Percentiles rank a stretch among this genome's conserved stretches.
phyloP scores from a whole-genome alignment of 73 alveolate genomes.

The Durusdinium trenchii region DNA sequence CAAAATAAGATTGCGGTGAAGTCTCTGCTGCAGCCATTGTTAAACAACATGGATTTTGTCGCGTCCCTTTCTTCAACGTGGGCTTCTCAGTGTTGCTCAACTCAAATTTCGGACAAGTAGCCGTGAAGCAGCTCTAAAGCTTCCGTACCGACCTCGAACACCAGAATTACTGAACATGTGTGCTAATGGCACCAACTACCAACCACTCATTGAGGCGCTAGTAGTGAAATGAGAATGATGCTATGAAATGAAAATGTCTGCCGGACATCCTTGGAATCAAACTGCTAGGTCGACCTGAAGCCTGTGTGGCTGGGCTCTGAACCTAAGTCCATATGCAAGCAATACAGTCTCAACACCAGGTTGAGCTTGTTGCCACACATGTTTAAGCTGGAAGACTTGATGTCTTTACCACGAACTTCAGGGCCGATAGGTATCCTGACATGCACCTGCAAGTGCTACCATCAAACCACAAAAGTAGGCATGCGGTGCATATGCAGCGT shows the following conservation, averaged over 20 bases:
- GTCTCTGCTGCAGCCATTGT: too few relatives aligned
- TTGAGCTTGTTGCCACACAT: background rate
- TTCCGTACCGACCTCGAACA: conserved; percentile 32
- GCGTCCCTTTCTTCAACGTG: too few relatives aligned
- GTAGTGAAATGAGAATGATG: too few relatives aligned
- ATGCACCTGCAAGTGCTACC: conserved; percentile 42
- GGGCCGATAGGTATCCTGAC: conserved; percentile 85
- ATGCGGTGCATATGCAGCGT: background rate
- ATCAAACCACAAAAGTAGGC: background rate
- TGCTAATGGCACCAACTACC: background rate
- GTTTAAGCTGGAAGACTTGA: background rate
- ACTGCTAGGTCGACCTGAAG: conserved; percentile 78
- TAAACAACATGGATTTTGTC: too few relatives aligned
- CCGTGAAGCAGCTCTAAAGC: conserved; percentile 41
- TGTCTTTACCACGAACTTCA: conserved; percentile 86
- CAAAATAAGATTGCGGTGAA: too few relatives aligned
- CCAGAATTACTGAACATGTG: background rate
- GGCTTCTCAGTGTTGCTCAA: too few relatives aligned
- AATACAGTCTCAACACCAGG: too few relatives aligned
- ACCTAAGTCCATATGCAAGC: background rate
- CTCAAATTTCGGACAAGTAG: too few relatives aligned
- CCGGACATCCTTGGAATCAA: background rate
- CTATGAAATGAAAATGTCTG: background rate
- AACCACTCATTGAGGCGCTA: too few relatives aligned
- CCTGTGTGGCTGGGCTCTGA: conserved; percentile 77